Base-by-base conservation (phyloP, 345 rosid species). In the Rhodomyrtus tomentosa region DNA sequence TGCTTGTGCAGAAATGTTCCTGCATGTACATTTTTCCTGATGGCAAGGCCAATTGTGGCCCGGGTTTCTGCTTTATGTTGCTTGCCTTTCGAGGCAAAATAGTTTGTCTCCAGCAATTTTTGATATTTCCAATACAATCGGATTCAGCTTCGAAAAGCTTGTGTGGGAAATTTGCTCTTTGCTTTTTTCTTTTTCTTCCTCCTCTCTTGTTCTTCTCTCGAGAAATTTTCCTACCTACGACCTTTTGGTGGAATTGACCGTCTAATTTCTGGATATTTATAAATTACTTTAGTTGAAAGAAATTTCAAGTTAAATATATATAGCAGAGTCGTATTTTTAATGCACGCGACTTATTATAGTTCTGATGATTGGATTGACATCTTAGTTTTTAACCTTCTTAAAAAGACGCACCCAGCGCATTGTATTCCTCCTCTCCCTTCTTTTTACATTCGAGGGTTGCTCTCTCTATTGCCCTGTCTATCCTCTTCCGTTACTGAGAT, bases 1-100 rank as follows among this genome's bases (percentile, higher is more conserved):
- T 42, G 79, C 79, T 68, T 36, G 45, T 18, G 79, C 25, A 18
- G 79, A 36, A 4, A 36, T 36, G 79, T 85, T 85, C 62, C n/a
- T 59, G 86, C 84, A 54, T n/a, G 83, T 56, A 84, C 74, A 85
- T 55, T 55, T 82, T 83, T 86, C 80, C 68, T 12, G 50, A n/a
- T 32, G 45, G 6, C 45, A 10, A 45, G 40, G 76, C 45, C 27
- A 68, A 36, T 68, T 68, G 45, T 25, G 55, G 38, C 51, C 55
- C 55, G 20, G 6, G 16, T 81, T 49, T 25, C 82, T 81, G 52
- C 52, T 81, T n/a, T 14, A 81, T 80, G 50, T 80, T 80, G 55
- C 32, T 80, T 80, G 52, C 82, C 54, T 38, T 51, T 2, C 36
- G 29, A n/a, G 82, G 82, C 51, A n/a, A 80, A n/a, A 49, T n/a